Evolutionary conservation across 2,329 filamentous ascomycete genomes (phyloP), one percentile per base, ranked within the genome.

Genomic region (Neofusicoccum cordaticola): DNA sequence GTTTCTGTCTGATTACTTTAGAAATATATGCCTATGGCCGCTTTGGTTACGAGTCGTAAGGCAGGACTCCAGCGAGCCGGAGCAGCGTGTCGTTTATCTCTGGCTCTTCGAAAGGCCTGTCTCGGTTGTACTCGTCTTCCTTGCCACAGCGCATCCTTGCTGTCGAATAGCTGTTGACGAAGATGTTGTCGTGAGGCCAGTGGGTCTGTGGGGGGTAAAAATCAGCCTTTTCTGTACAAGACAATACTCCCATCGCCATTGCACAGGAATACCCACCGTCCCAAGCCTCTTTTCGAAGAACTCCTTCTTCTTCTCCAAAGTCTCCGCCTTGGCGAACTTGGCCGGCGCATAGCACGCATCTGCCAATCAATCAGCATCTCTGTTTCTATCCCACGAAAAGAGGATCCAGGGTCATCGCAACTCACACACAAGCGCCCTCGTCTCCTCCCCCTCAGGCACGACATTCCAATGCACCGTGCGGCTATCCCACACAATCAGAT

Each of bases 401-500:
- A 31, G 50, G 2, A 6, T n/a, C 27, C 27, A 31, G 27, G 27
- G 27, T 31, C 5, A 31, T 7, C 4, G 5, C 13, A 52, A 63
- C 60, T 45, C 34, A 63, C 60, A 63, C 22, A 63, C 37, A 22
- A 53, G 27, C 22, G 60, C 60, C 13, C 60, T 37, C 3, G 60
- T 63, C 39, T 74, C 71, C n/a, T 77, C 68, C 11, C 72, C 73
- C 62, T 78, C 73, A 9, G 77, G 74, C 4, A 77, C 65, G 13
- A 56, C 64, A 62, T 66, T 67, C 48, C 69, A 83, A 69, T 84
- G 82, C 58, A 83, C 78, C 0, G 79, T 80, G 3, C 82, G 72
- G 3, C 77, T 79, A 66, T 82, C 81, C 81, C 80, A 81, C 6
- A 82, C 71, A 4, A 82, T 74, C 65, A 82, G 69, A 64, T 81